Percentiles rank a stretch among this genome's conserved stretches.
These are phyloP conservation scores for Collybia mongolica DNA, from an alignment of 768 basidiomycete species.

Conservation along the genomic window DNA sequence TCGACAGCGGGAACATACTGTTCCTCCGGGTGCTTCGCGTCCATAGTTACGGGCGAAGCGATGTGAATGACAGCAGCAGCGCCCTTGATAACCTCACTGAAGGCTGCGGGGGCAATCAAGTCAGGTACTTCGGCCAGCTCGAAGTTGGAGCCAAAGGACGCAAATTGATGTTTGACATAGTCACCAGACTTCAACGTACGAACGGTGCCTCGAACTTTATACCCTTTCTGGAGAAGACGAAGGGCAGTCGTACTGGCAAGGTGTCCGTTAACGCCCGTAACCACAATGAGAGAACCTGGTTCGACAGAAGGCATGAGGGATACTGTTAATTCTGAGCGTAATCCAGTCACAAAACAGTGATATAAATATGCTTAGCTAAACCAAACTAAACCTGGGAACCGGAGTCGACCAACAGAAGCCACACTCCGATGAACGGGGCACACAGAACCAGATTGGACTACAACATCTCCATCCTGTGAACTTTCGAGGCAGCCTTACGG, in stretches of 20 bases:
- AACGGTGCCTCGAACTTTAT: constrained; percentile 9
- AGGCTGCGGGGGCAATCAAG: constrained; percentile 1
- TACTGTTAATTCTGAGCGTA: too few species aligned
- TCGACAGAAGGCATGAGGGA: constrained; percentile 6
- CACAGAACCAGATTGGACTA: too few species aligned
- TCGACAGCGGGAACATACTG: constrained; percentile 8
- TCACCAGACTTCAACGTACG: constrained; percentile 1
- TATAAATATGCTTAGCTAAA: too few species aligned
- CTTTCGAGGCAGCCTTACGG: too few species aligned
- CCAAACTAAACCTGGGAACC: too few species aligned
- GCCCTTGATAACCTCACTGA: constrained; percentile 1
- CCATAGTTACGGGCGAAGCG: constrained; percentile 10
- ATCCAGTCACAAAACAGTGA: too few species aligned
- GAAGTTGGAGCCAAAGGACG: constrained; percentile 1
- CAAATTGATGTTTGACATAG: constrained; percentile 8
- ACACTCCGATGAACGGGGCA: too few species aligned
- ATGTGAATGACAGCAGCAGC: constrained; percentile 7
- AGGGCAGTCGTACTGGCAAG: constrained; percentile 8
- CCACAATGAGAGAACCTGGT: constrained; percentile 9
- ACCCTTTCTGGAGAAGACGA: constrained; percentile 9
- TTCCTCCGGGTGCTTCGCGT: constrained; percentile 8
- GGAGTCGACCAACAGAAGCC: too few species aligned
- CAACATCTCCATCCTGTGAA: too few species aligned
- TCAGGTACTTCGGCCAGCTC: constrained; percentile 8
- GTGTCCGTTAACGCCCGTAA: constrained; percentile 10